Evolutionary conservation across 345 rosid genomes (phyloP), one percentile per base, ranked within the genome.

Genomic region (Sapria himalayana): DNA sequence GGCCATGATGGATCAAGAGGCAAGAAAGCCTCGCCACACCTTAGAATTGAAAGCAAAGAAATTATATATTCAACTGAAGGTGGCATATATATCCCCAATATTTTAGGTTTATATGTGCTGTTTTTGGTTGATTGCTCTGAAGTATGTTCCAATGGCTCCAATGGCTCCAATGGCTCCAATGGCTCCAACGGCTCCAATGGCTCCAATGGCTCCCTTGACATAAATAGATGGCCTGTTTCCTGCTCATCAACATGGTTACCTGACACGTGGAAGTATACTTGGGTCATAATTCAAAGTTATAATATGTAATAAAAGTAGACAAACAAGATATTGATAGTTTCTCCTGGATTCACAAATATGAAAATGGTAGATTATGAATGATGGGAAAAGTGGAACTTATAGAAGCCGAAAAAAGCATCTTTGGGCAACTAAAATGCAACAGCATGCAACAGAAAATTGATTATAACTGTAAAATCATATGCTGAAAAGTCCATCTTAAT

Each of bases 1-100:
- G 98, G 94, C 94, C 93, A 89, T 3, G 59, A 68, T 31, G 85
- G 85, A 69, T 82, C 91, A 6, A 82, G 65, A 48, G 94, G 78
- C 62, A 82, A 57, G 66, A 82, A 76, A 15, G 91, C 94, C 57
- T 74, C 85, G 16, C 98, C 91, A 31, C 65, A 69, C 51, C 73
- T 79, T 65, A 89, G 43, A 50, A 82, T 65, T 11, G 98, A 72
- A 42, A 82, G 76, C 53, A 82, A 80, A 33, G 76, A 49, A 52
- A 82, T 52, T 29, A 89, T 57, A 45, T 86, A 86, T 48, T 81
- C 97, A 42, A 62, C 80, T 0, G 94, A 89, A 44, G 93, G 80
- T 4, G 77, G 73, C 72, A 72, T 72, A 48, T 60, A 78, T 25
- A 81, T 22, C 18, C 74, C 97, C 40, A 81, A 34, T 18, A 73